Evolutionary conservation across 2,329 filamentous ascomycete species (phyloP), one percentile per base, ranked within the genome.

Genomic region (Tolypocladium cylindrosporum): DNA sequence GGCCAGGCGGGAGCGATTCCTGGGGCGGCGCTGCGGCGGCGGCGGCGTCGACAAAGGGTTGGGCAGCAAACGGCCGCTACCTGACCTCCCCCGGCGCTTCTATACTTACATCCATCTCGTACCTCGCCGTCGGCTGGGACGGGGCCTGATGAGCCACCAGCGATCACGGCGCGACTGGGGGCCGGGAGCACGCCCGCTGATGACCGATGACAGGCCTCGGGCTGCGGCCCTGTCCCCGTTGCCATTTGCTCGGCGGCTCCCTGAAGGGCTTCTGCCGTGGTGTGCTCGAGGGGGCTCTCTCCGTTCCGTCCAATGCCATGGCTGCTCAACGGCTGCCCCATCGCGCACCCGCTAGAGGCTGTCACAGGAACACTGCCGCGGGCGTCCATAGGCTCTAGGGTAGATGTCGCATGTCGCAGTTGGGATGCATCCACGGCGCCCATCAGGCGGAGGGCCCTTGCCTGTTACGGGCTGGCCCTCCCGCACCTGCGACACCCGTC

Each of bases 351-450:
- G 31, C 55, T 39, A 55, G 39, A 57, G 56, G 54, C 43, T 54
- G 61, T 65, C 61, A 65, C 63, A 58, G 60, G 63, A 62, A 60
- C 61, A 61, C 37, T 34, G 48, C 37, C 48, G 48, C 42, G 53
- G 55, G 56, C 58, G 54, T 57, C 59, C 16, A 64, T 62, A 63
- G 62, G 60, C 55, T 48, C 48, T 3, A 7, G 19, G 16, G 57
- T 5, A 34, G 27, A 9, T 19, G 54, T 24, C 21, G 21, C 21
- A 10, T 39, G 51, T 36, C 41, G 48, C 48, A 36, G 48, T 21
- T 37, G 48, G 48, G 48, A 36, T 34, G 48, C 11, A 27, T 31
- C 54, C 58, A 58, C 60, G 56, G 61, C 61, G 57, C 55, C 56
- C 61, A 60, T 63, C 61, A 61, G 59, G 59, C 60, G 61, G 55